These are phyloP conservation scores for Tetrapisispora namnaoensis DNA, from an alignment of 805 yeast species.

Conservation along the genomic window DNA sequence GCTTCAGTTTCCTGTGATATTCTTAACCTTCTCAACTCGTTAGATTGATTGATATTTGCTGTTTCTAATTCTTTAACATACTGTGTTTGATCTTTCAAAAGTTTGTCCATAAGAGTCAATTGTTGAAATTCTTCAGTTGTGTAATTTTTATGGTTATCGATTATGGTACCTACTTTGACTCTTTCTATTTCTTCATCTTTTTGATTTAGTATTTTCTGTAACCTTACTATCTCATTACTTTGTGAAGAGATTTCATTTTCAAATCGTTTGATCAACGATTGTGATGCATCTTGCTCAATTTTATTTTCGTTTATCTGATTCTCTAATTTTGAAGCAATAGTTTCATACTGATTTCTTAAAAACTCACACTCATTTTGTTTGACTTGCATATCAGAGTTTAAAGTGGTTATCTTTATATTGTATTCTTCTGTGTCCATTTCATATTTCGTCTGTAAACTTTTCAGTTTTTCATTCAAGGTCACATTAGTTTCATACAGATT, in stretches of 20 bases:
- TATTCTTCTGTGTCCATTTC: conserved; percentile 15
- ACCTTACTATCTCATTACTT: conserved; percentile 12
- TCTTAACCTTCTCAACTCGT: conserved; percentile 41
- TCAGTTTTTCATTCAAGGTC: conserved; percentile 12
- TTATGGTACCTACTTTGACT: conserved; percentile 25
- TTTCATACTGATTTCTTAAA: conserved; percentile 29
- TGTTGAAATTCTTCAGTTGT: conserved; percentile 29
- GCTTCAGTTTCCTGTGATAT: conserved; percentile 14
- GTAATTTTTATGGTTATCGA: conserved; percentile 28
- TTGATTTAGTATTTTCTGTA: conserved; percentile 15
- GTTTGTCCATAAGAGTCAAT: conserved; percentile 25
- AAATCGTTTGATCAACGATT: conserved; percentile 14
- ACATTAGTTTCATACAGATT: conserved; percentile 30
- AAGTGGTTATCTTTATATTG: conserved; percentile 24
- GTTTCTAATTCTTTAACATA: conserved; percentile 41
- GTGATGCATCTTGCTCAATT: conserved; percentile 14
- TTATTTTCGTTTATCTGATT: conserved; percentile 10
- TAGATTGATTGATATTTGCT: conserved; percentile 43
- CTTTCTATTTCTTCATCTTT: conserved; percentile 23
- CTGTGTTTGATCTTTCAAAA: conserved; percentile 35
- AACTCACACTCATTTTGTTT: conserved; percentile 28
- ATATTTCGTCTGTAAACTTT: conserved; percentile 15
- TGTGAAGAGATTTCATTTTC: conserved; percentile 20
- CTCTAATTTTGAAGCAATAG: conserved; percentile 10
- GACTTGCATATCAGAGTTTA: conserved; percentile 28